These are phyloP conservation scores for Pestalotiopsis sp. DNA, from an alignment of 2,329 filamentous ascomycete species.

Conservation along the genomic window DNA sequence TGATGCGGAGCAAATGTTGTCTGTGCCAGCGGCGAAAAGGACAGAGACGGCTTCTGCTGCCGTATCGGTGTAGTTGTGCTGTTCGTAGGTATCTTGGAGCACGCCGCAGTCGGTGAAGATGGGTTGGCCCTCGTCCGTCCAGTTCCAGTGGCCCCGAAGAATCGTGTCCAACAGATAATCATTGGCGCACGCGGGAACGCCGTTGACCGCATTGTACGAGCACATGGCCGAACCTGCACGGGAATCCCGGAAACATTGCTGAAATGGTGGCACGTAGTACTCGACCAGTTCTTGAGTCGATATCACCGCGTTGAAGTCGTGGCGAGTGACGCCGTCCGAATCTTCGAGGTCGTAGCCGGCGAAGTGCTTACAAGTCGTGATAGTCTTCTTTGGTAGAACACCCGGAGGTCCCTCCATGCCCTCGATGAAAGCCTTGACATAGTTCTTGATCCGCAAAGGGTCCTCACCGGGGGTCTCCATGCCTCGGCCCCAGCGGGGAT, in stretches of 20 bases:
- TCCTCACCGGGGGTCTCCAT: constrained; percentile 31
- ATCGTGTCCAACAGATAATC: constrained; percentile 64
- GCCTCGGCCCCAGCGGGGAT: constrained; percentile 27
- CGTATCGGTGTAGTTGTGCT: constrained; percentile 37
- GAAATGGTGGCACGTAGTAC: constrained; percentile 69
- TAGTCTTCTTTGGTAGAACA: constrained; percentile 34
- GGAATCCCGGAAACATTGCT: constrained; percentile 61
- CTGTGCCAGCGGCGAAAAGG: constrained; percentile 37
- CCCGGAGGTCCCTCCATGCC: constrained; percentile 48
- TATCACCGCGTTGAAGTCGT: constrained; percentile 59
- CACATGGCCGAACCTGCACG: constrained; percentile 62
- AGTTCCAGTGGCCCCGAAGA: constrained; percentile 67
- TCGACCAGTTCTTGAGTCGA: constrained; percentile 65
- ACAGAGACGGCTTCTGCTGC: constrained; percentile 32
- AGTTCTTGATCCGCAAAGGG: constrained; percentile 45
- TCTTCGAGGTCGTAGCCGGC: constrained; percentile 58
- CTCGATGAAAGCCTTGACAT: constrained; percentile 53
- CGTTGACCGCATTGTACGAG: constrained; percentile 66
- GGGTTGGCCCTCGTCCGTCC: constrained; percentile 61
- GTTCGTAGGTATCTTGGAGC: constrained; percentile 56
- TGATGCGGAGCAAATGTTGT: constrained; percentile 33
- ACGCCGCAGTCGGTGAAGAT: constrained; percentile 69
- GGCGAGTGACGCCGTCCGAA: constrained; percentile 43
- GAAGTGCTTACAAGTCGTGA: constrained; percentile 63
- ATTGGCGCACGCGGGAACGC: constrained; percentile 65